Conservation (phyloP, 192 early-diverging fungal genomes). For the Anaeromyces robustus region DNA sequence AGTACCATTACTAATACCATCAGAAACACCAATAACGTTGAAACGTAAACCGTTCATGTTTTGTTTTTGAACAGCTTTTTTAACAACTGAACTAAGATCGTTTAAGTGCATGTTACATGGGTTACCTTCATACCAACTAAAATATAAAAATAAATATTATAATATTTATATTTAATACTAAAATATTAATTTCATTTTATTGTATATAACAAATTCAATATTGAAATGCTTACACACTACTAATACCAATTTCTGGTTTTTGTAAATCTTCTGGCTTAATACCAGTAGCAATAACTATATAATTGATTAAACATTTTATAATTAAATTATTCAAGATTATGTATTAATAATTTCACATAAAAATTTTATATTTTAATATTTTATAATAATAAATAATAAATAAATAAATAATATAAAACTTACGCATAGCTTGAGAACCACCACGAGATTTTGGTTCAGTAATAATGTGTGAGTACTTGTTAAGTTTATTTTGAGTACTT, state of each 20-base stretch:
- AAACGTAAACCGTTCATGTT: conserved; percentile 90
- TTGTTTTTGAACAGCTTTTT: conserved; percentile 77
- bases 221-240: conserved; percentile 55
- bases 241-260: conserved; percentile 90
- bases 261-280: conserved; percentile 63
- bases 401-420: conserved; percentile 9
- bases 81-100: conserved; percentile 74
- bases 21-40: conserved; percentile 92
- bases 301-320: neutral
- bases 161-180: neutral
- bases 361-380: neutral
- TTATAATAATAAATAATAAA: neutral
- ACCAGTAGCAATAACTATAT: conserved; percentile 85
- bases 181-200: too few relatives aligned
- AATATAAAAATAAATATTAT: neutral
- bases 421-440: conserved; percentile 93
- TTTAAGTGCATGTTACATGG: conserved; percentile 99
- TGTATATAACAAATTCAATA: too few relatives aligned
- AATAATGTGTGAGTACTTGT: conserved; percentile 73
- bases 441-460: conserved; percentile 91
- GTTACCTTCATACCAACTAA: conserved; percentile 94
- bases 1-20: conserved; percentile 97
- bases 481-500: conserved; percentile 22
- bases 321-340: neutral
- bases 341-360: neutral